These are phyloP conservation scores for Diplodia seriata DNA, from an alignment of 2,329 filamentous ascomycete genomes.

Conservation along the genomic window DNA sequence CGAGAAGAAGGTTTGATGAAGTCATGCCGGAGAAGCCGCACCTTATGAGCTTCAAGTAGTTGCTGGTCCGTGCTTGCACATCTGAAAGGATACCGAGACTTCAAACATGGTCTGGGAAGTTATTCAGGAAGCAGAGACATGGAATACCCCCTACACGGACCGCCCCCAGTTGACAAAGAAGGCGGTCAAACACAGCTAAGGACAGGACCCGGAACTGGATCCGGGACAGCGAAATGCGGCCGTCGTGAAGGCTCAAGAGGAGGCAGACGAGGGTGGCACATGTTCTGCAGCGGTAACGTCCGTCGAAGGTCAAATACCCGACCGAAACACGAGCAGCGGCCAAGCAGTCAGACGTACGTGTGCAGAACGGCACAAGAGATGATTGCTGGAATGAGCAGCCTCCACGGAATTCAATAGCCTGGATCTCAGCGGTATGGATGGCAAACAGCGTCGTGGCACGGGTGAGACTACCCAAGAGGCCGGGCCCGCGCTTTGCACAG, in stretches of 20 bases:
- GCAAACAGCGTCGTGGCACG: background rate
- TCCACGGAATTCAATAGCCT: constrained; percentile 17
- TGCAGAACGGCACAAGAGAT: background rate
- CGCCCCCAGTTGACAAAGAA: background rate
- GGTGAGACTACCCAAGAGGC: background rate
- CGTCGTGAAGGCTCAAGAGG: background rate
- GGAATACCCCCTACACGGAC: background rate
- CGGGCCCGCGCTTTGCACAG: constrained; percentile 12
- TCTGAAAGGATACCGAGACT: constrained; percentile 1
- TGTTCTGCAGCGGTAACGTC: background rate
- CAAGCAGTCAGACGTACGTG: background rate
- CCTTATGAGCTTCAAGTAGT: background rate
- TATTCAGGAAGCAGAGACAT: constrained; percentile 12
- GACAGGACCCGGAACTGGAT: background rate
- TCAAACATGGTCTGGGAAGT: background rate
- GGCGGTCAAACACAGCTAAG: background rate
- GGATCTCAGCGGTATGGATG: background rate
- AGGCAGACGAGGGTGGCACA: background rate
- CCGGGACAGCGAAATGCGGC: background rate
- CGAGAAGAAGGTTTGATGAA: constrained; percentile 7
- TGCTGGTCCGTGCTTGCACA: background rate
- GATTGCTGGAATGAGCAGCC: constrained; percentile 13
- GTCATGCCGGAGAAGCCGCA: constrained; percentile 6
- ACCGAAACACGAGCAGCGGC: background rate
- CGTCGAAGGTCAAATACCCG: background rate